Evolutionary conservation across 1,284 basidiomycete species (phyloP).

Genomic region (Papiliotrema laurentii): DNA sequence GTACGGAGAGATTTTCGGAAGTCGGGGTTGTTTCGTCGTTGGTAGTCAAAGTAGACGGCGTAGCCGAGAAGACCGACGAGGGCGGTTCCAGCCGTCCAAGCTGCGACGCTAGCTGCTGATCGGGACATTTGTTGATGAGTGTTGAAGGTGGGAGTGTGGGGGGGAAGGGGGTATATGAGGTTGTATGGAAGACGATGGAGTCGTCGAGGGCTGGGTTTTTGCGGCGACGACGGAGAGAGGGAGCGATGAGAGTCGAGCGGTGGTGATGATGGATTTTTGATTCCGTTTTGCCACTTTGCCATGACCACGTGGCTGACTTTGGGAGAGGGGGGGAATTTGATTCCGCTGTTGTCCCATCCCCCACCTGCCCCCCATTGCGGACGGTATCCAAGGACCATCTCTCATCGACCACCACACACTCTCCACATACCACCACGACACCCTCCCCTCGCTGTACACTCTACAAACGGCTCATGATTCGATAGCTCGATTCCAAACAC

Average conservation of each 20-base stretch:
- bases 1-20: slow-evolving; percentile 86
- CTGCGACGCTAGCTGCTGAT: slow-evolving; percentile 54
- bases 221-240: not conserved
- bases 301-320: too few species aligned
- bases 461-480: too few species aligned
- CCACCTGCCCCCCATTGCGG: too few species aligned
- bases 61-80: slow-evolving; percentile 66
- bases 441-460: too few species aligned
- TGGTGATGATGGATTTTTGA: not conserved
- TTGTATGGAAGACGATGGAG: not conserved
- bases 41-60: slow-evolving; percentile 91
- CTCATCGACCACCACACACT: too few species aligned
- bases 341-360: not conserved
- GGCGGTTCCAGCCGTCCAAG: slow-evolving; percentile 59
- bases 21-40: slow-evolving; percentile 74
- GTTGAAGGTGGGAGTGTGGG: not conserved
- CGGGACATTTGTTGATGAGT: slow-evolving; percentile 27
- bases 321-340: not conserved
- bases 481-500: too few species aligned
- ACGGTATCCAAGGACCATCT: too few species aligned
- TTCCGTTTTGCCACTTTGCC: not conserved
- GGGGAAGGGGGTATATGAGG: not conserved
- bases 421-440: too few species aligned
- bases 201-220: not conserved
- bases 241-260: not conserved